Percentiles rank a stretch among this genome's conserved stretches.
These are phyloP conservation scores for Leccinum uliginosum DNA, from an alignment of 768 basidiomycete species.

Conservation along the genomic window DNA sequence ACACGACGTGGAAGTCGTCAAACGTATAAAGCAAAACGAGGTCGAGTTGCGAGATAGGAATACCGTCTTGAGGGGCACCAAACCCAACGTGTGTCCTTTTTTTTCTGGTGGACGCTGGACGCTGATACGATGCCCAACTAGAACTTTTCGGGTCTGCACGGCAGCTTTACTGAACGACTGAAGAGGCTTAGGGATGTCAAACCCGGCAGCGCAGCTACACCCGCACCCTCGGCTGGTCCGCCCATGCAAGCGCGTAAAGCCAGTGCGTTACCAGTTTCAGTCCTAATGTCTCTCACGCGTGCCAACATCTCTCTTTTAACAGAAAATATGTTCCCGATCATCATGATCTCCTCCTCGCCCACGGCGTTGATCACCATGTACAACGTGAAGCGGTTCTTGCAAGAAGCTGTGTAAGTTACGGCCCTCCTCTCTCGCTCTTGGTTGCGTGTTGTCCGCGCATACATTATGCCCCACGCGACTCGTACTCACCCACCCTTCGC, in stretches of 20 bases:
- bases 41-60: slow-evolving; percentile 81
- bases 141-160: slow-evolving; percentile 76
- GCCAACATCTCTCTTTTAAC: neutral
- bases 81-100: slow-evolving; percentile 64
- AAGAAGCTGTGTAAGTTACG: slow-evolving; percentile 69
- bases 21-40: slow-evolving; percentile 70
- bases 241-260: slow-evolving; percentile 61
- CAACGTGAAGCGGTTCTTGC: slow-evolving; percentile 92
- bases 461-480: neutral
- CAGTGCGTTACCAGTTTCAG: slow-evolving; percentile 38
- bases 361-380: slow-evolving; percentile 96
- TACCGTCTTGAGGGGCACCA: slow-evolving; percentile 76
- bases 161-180: slow-evolving; percentile 68
- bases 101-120: neutral
- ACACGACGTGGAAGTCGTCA: slow-evolving; percentile 80
- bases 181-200: slow-evolving; percentile 71
- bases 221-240: slow-evolving; percentile 35
- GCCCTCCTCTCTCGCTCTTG: neutral
- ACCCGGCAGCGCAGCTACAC: slow-evolving; percentile 41
- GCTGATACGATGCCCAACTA: slow-evolving; percentile 26
- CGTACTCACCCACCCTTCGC: neutral
- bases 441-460: neutral
- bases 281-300: neutral
- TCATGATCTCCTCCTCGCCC: slow-evolving; percentile 92
- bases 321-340: slow-evolving; percentile 87